phyloP scores from a whole-genome alignment of 106 monocot species.

The Amphibolis antarctica region DNA sequence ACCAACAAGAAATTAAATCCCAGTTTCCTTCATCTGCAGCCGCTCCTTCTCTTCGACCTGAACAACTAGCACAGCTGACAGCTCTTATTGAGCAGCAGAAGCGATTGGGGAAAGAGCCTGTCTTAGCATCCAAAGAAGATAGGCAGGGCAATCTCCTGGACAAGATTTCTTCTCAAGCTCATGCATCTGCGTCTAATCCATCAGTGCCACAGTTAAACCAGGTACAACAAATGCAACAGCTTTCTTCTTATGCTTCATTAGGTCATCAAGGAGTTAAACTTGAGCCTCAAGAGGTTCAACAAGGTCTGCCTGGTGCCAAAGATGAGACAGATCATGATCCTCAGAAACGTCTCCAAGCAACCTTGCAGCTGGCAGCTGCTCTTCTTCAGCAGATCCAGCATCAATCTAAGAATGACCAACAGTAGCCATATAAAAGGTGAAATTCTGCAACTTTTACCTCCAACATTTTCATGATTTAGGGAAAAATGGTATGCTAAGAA shows the following conservation, averaged over 20 bases:
- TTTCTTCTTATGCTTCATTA: constrained; percentile 2
- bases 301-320: constrained; percentile 10
- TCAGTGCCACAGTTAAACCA: constrained; percentile 5
- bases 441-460: too few relatives aligned
- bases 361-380: constrained; percentile 77
- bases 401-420: constrained; percentile 43
- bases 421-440: background rate
- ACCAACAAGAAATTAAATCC: constrained; percentile 25
- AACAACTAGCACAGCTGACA: constrained; percentile 66
- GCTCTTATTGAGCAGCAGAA: constrained; percentile 56
- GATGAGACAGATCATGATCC: constrained; percentile 64
- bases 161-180: constrained; percentile 7
- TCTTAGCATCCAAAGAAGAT: constrained; percentile 7
- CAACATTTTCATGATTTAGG: too few relatives aligned
- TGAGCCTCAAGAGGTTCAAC: constrained; percentile 28
- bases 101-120: constrained; percentile 28
- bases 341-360: constrained; percentile 85
- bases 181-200: constrained; percentile 7
- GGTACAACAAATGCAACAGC: constrained; percentile 10
- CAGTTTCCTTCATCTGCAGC: constrained; percentile 23
- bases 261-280: constrained; percentile 5
- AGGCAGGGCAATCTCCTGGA: constrained; percentile 7
- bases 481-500: too few relatives aligned
- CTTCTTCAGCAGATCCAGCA: constrained; percentile 95
- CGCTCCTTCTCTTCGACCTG: constrained; percentile 37